phyloP scores from a whole-genome alignment of 306 rosid genomes.

The Pyrus betulifolia region DNA sequence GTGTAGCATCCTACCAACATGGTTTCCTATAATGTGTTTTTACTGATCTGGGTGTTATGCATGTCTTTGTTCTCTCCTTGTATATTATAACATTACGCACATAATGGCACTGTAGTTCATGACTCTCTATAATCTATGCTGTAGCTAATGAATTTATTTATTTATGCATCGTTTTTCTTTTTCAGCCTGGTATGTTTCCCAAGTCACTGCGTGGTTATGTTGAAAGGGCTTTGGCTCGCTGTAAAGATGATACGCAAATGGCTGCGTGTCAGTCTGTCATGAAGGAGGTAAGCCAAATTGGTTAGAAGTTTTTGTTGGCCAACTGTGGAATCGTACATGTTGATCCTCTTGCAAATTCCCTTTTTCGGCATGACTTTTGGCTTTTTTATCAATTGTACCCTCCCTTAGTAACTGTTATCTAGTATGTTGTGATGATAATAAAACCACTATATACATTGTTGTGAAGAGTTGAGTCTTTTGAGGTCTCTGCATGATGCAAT shows the following conservation, averaged over 20 bases:
- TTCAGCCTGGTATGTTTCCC: slow-evolving; percentile 89
- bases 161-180: slow-evolving; percentile 8
- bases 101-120: not conserved
- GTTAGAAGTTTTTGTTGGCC: slow-evolving; percentile 6
- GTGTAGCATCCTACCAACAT: not conserved
- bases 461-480: not conserved
- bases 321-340: not conserved
- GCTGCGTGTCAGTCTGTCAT: slow-evolving; percentile 68
- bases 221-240: slow-evolving; percentile 93
- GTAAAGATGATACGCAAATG: slow-evolving; percentile 83
- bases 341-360: not conserved
- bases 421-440: not conserved
- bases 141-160: not conserved
- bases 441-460: not conserved
- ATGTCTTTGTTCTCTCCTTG: not conserved
- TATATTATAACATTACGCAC: not conserved
- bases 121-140: not conserved
- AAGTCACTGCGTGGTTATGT: slow-evolving; percentile 88
- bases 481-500: not conserved
- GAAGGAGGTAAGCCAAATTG: slow-evolving; percentile 62
- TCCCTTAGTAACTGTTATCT: not conserved
- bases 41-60: not conserved
- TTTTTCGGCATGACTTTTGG: not conserved
- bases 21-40: not conserved
- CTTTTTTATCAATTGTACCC: not conserved